Evolutionary conservation across 306 rosid genomes (phyloP), one percentile per base, ranked within the genome.

Genomic region (Astragalus membranaceus): DNA sequence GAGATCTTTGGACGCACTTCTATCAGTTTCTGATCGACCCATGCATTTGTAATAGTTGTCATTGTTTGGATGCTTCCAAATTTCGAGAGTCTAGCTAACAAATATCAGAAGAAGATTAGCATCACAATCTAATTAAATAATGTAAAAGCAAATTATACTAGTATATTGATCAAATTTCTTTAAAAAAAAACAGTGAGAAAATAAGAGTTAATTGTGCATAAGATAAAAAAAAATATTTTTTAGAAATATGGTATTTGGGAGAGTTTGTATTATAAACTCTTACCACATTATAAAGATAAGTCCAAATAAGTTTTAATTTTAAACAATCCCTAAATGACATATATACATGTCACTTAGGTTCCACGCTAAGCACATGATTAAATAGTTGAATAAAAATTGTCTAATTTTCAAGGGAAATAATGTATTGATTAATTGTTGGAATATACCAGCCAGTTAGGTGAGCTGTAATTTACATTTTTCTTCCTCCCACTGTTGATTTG

Each of bases 51-150:
- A 3, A 64, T 69, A 83, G 47, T 70, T 73, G 12, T 36, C 56
- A 68, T 82, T 66, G 0, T 75, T 14, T 15, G 92, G 88, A 48
- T 75, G 86, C 86, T 30, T 71, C 92, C 96, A 89, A 14, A 89
- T 67, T 37, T 83, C 84, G 16, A 44, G 72, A 78, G 69, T 76
- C 88, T 83, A 85, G 69, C 83, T 76, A 80, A 77, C 85, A 82
- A 43, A 79, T 58, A 83, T 55, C 26, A 83, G 67, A 81, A 3
- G 13, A 69, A 75, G 75, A 20, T 44, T 72, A 53, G 67, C 65
- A 74, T 88, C 79, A 88, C 54, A 60, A 78, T 72, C 49, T 61
- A 39, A 20, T 20, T 20, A 20, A 20, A 20, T 20, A 32, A 72
- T 26, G 15, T 39, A 52, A 23, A 48, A 32, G 3, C 48, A 63